Percentiles rank a stretch among this genome's conserved stretches.
phyloP scores from a whole-genome alignment of 371 early-diverging fungal species.

The Batkoa obscura region DNA sequence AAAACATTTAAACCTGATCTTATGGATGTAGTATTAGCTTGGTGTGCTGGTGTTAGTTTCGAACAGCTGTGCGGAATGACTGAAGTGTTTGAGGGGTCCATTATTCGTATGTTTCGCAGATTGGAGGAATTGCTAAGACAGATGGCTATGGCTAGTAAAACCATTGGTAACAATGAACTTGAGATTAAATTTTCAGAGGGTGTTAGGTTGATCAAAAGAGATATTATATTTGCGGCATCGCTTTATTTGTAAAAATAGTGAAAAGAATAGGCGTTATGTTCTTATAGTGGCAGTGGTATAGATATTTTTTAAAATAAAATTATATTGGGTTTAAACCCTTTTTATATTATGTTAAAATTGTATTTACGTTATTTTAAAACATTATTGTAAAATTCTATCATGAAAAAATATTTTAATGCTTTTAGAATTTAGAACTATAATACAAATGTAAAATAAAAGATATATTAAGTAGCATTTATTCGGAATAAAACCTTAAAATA shows the following conservation, averaged over 20 bases:
- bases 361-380: too few species aligned
- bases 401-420: too few species aligned
- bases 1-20: conserved; percentile 68
- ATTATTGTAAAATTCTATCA: too few species aligned
- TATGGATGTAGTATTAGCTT: conserved; percentile 95
- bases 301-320: too few species aligned
- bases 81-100: conserved; percentile 91
- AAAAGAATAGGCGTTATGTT: too few species aligned
- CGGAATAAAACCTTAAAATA: too few species aligned
- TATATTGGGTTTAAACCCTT: too few species aligned
- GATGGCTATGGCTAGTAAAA: conserved; percentile 86
- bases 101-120: conserved; percentile 88
- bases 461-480: too few species aligned
- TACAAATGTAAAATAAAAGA: too few species aligned
- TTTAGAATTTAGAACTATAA: too few species aligned
- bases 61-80: conserved; percentile 92
- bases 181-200: conserved; percentile 93
- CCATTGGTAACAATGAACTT: conserved; percentile 93
- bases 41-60: conserved; percentile 92
- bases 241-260: conserved; percentile 57
- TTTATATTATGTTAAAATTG: too few species aligned
- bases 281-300: too few species aligned
- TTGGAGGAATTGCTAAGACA: conserved; percentile 95
- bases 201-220: conserved; percentile 87
- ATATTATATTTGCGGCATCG: conserved; percentile 96